Evolutionary conservation across 768 basidiomycete species (phyloP).

Genomic region (Suillus spraguei): DNA sequence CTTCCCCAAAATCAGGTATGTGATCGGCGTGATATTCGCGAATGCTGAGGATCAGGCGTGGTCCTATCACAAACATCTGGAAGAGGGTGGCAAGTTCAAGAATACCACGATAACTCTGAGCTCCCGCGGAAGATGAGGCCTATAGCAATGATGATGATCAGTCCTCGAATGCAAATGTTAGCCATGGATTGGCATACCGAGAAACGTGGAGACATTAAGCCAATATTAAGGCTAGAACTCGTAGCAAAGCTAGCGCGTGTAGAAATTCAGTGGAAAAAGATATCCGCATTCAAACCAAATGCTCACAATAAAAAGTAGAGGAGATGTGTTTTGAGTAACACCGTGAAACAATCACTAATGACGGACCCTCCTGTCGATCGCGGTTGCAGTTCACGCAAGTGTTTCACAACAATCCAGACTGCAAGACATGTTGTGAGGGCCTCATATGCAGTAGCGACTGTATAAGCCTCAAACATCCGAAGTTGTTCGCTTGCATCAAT

Average conservation of each 20-base stretch:
- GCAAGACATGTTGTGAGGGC: not conserved
- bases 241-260: not conserved
- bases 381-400: not conserved
- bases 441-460: not conserved
- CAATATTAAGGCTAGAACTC: not conserved
- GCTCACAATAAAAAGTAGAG: not conserved
- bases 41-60: not conserved
- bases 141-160: not conserved
- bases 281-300: not conserved
- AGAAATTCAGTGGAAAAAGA: not conserved
- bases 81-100: not conserved
- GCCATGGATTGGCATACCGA: not conserved
- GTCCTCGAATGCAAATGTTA: not conserved
- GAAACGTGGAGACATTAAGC: not conserved
- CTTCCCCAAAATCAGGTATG: not conserved
- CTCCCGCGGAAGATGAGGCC: not conserved
- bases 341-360: not conserved
- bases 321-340: not conserved
- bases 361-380: not conserved
- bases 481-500: not conserved
- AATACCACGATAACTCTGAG: not conserved
- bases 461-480: not conserved
- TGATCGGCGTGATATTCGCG: not conserved
- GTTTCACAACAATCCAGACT: not conserved
- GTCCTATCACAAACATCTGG: constrained; percentile 2